These are phyloP conservation scores for Escallonia herrerae DNA, from an alignment of 129 eudicot genomes.

Conservation along the genomic window DNA sequence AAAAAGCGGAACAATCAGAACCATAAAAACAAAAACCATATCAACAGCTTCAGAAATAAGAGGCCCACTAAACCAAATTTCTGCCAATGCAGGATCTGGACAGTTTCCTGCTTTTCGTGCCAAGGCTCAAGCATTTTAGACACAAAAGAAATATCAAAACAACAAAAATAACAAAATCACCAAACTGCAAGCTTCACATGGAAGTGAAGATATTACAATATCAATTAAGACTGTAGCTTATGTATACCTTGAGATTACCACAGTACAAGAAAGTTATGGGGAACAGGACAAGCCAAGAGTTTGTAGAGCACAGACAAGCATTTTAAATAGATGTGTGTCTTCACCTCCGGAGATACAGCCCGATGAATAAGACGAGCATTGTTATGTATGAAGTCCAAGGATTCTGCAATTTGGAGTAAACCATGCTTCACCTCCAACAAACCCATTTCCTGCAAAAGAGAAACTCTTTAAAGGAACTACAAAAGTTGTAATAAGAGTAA, in stretches of 20 bases:
- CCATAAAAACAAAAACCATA: background rate
- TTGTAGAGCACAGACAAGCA: background rate
- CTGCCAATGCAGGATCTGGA: too few relatives aligned
- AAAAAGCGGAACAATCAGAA: background rate
- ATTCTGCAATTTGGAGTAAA: slow-evolving; percentile 85
- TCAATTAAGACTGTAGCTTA: background rate
- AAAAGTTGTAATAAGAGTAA: background rate
- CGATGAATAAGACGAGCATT: slow-evolving; percentile 90
- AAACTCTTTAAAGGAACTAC: slow-evolving; percentile 10
- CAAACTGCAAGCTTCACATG: too few relatives aligned
- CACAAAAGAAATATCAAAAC: too few relatives aligned
- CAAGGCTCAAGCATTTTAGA: too few relatives aligned
- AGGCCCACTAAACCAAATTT: too few relatives aligned
- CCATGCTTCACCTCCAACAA: slow-evolving; percentile 97
- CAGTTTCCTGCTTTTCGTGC: too few relatives aligned
- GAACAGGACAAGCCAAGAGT: background rate
- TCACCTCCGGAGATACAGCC: slow-evolving; percentile 89
- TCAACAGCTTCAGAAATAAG: too few relatives aligned
- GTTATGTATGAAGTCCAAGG: slow-evolving; percentile 86
- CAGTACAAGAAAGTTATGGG: background rate
- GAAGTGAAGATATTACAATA: too few relatives aligned
- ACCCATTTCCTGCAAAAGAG: slow-evolving; percentile 78
- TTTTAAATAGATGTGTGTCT: background rate
- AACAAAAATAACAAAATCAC: too few relatives aligned
- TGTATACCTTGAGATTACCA: background rate